Conservation (phyloP, 139 green algal genomes). For the Volvox reticuliferus region DNA sequence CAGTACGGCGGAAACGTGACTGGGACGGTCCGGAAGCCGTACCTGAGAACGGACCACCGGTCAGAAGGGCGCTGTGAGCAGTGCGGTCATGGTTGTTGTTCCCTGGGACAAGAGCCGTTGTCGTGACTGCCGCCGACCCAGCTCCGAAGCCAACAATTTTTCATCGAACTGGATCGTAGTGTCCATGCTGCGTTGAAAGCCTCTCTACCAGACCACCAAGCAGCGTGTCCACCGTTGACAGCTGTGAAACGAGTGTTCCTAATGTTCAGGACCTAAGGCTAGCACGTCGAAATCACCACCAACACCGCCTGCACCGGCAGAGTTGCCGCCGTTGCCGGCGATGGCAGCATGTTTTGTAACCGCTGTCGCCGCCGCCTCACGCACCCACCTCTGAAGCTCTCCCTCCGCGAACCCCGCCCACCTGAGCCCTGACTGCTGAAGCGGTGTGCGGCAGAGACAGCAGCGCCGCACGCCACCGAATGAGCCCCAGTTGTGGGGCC, state of each 20-base stretch:
- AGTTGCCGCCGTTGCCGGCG: too few species aligned
- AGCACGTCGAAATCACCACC: not conserved
- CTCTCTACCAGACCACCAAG: not conserved
- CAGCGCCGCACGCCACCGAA: conserved; percentile 18
- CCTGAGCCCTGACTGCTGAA: not conserved
- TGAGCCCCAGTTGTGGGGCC: not conserved
- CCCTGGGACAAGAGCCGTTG: too few species aligned
- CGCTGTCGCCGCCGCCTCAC: not conserved
- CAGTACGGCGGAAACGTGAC: not conserved
- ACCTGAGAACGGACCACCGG: too few species aligned
- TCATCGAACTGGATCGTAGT: not conserved
- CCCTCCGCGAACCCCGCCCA: not conserved
- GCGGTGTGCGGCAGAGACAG: conserved; percentile 31
- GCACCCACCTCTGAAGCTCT: not conserved
- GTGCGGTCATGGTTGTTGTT: not conserved
- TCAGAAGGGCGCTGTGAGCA: too few species aligned
- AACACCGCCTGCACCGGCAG: not conserved
- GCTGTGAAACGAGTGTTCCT: too few species aligned
- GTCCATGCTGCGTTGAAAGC: not conserved
- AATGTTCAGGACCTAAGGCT: too few species aligned
- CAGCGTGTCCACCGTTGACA: not conserved
- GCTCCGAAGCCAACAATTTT: not conserved
- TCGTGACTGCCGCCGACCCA: not conserved
- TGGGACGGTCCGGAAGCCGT: not conserved
- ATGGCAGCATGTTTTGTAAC: too few species aligned